A percentile compares a stretch with the other conserved stretches of the same genome.
phyloP scores from a whole-genome alignment of 1,284 basidiomycete genomes.

The Trametes hirsuta region DNA sequence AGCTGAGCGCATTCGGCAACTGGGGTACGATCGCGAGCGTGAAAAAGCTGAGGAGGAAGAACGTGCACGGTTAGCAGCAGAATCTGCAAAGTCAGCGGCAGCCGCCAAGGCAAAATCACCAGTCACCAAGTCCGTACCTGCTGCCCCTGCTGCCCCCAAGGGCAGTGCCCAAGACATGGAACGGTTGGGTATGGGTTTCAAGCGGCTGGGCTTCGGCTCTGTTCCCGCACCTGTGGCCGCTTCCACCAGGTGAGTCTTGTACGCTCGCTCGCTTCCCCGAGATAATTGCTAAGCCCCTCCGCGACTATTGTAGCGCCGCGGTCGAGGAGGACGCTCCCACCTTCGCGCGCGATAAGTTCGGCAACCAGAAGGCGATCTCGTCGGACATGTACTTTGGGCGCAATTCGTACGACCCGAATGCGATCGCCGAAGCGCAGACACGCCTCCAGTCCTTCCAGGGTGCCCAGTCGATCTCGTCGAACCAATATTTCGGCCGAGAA shows the following conservation, averaged over 20 bases:
- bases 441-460: conserved; percentile 89
- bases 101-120: conserved; percentile 32
- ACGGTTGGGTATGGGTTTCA: conserved; percentile 79
- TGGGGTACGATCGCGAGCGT: conserved; percentile 85
- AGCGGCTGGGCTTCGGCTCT: conserved; percentile 86
- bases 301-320: conserved; percentile 23
- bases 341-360: conserved; percentile 90
- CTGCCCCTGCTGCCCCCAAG: conserved; percentile 33
- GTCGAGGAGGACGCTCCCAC: conserved; percentile 69
- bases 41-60: conserved; percentile 75
- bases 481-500: conserved; percentile 92
- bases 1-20: conserved; percentile 85
- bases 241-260: conserved; percentile 48
- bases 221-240: conserved; percentile 62
- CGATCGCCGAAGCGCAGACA: conserved; percentile 77
- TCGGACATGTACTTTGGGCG: conserved; percentile 98
- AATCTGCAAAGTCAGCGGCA: conserved; percentile 39
- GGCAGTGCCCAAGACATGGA: conserved; percentile 56
- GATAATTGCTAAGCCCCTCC: not conserved
- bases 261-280: conserved; percentile 27
- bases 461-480: conserved; percentile 93
- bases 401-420: conserved; percentile 82
- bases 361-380: conserved; percentile 91
- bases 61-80: conserved; percentile 59
- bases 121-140: conserved; percentile 32